Conservation (phyloP, 2,329 filamentous ascomycete genomes). For the Cladorrhinum sp. region DNA sequence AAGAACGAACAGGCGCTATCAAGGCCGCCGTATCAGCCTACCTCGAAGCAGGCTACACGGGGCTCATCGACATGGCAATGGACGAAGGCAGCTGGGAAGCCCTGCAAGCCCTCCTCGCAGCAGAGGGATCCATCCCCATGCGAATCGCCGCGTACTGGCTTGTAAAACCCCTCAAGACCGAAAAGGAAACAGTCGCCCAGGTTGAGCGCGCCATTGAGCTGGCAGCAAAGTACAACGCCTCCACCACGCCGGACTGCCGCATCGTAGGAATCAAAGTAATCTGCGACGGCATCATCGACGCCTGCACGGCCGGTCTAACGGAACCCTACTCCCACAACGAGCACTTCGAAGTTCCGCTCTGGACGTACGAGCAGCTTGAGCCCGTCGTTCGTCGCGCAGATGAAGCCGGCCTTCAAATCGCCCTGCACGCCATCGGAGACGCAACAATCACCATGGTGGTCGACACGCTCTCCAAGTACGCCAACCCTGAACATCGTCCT, state of each 20-base stretch:
- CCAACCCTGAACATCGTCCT: slow-evolving; percentile 48
- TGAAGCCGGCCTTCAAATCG: slow-evolving; percentile 55
- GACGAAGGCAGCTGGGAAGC: slow-evolving; percentile 54
- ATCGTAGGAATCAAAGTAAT: slow-evolving; percentile 64
- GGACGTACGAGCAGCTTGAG: slow-evolving; percentile 50
- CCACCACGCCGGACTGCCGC: slow-evolving; percentile 46
- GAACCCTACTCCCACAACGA: slow-evolving; percentile 55
- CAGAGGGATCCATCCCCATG: slow-evolving; percentile 39
- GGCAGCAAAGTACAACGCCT: slow-evolving; percentile 41
- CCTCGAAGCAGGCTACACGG: slow-evolving; percentile 50
- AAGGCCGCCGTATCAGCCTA: slow-evolving; percentile 47
- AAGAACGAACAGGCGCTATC: slow-evolving; percentile 47
- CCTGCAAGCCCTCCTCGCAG: slow-evolving; percentile 40
- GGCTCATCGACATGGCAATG: slow-evolving; percentile 58
- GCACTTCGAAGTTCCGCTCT: slow-evolving; percentile 49
- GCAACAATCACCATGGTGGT: slow-evolving; percentile 56
- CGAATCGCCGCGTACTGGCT: slow-evolving; percentile 57
- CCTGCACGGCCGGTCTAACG: slow-evolving; percentile 59
- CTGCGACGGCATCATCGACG: slow-evolving; percentile 63
- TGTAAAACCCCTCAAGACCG: slow-evolving; percentile 44
- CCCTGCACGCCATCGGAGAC: slow-evolving; percentile 65
- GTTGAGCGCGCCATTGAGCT: slow-evolving; percentile 51
- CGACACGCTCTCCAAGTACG: slow-evolving; percentile 48
- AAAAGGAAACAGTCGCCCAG: slow-evolving; percentile 45
- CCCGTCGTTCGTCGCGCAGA: slow-evolving; percentile 55